phyloP scores from a whole-genome alignment of 2,329 filamentous ascomycete genomes.

The Polychaeton citri region DNA sequence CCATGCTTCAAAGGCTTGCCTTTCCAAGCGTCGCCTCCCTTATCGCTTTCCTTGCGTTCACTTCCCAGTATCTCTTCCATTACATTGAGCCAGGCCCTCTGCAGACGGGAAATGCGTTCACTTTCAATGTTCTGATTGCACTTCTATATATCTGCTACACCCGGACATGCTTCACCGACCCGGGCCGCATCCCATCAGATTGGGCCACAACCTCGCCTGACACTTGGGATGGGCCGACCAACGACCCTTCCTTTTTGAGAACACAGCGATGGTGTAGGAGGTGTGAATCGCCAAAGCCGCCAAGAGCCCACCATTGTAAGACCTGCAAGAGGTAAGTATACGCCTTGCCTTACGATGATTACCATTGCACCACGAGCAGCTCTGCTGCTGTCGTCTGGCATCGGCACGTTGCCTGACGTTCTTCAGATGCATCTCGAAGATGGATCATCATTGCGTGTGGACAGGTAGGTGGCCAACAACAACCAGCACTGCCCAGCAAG shows the following conservation, averaged over 20 bases:
- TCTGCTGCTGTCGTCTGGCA: no score
- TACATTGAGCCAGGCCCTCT: conserved; percentile 46
- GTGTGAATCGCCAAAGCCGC: conserved; percentile 61
- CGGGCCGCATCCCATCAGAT: conserved; percentile 38
- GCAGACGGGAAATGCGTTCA: conserved; percentile 40
- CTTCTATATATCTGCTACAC: conserved; percentile 60
- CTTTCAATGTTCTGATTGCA: conserved; percentile 53
- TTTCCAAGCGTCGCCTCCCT: conserved; percentile 55
- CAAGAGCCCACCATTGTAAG: conserved; percentile 69
- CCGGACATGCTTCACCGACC: conserved; percentile 45
- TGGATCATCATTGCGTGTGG: conserved; percentile 85
- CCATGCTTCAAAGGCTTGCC: conserved; percentile 45
- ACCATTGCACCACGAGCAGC: no score
- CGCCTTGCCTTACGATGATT: no score
- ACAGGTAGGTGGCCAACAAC: conserved; percentile 33
- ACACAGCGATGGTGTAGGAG: conserved; percentile 57
- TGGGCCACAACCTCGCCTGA: conserved; percentile 19
- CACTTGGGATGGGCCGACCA: conserved; percentile 12
- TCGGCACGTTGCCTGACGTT: not conserved
- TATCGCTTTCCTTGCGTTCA: conserved; percentile 57
- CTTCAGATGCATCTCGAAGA: conserved; percentile 49
- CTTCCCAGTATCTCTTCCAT: conserved; percentile 58
- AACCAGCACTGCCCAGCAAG: not conserved
- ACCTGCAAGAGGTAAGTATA: conserved; percentile 49
- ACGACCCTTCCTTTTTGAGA: conserved; percentile 8